These are phyloP conservation scores for Boletus semigastroideus DNA, from an alignment of 1,284 basidiomycete genomes.

Conservation along the genomic window DNA sequence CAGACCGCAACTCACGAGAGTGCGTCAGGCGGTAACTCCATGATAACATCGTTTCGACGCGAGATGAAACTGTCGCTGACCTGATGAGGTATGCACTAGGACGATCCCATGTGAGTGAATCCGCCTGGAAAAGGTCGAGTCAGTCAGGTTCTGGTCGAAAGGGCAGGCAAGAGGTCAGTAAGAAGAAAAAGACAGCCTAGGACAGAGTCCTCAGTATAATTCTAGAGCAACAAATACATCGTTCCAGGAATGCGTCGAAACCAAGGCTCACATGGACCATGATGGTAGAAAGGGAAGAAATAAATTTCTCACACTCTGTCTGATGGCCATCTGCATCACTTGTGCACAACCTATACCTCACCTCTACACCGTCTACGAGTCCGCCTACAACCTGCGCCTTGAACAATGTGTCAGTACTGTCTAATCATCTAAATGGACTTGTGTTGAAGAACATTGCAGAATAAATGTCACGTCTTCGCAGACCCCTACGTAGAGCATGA, in stretches of 20 bases:
- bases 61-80: slow-evolving; percentile 4
- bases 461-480: slow-evolving; percentile 68
- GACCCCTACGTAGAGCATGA: slow-evolving; percentile 93
- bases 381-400: slow-evolving; percentile 79
- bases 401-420: slow-evolving; percentile 63
- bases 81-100: background rate
- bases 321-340: slow-evolving; percentile 74
- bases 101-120: background rate
- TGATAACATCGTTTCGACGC: slow-evolving; percentile 45
- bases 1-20: slow-evolving; percentile 42
- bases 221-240: slow-evolving; percentile 47
- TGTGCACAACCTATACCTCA: slow-evolving; percentile 68
- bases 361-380: slow-evolving; percentile 84
- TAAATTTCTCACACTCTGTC: slow-evolving; percentile 10
- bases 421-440: background rate
- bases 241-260: slow-evolving; percentile 15
- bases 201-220: slow-evolving; percentile 60
- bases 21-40: slow-evolving; percentile 82
- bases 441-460: slow-evolving; percentile 37
- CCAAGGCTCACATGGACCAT: background rate
- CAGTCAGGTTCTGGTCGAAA: slow-evolving; percentile 2
- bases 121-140: background rate
- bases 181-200: slow-evolving; percentile 58
- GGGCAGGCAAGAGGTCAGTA: too few relatives aligned
- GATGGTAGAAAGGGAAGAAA: background rate